Evolutionary conservation across 345 rosid genomes (phyloP).

Genomic region (Toxicodendron radicans): DNA sequence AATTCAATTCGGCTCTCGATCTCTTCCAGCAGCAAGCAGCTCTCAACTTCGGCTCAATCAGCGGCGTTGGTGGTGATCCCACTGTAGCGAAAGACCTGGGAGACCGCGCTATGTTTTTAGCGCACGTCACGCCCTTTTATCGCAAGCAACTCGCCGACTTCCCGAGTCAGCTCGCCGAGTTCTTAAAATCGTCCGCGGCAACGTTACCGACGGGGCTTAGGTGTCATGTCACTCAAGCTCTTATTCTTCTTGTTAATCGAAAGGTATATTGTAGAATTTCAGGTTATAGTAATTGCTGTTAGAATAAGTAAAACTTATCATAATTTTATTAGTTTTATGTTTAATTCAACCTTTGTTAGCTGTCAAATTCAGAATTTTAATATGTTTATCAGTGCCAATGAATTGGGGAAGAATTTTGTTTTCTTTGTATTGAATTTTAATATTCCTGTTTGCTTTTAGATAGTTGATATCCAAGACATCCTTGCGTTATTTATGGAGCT

Average conservation of each 20-base stretch:
- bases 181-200: constrained; percentile 62
- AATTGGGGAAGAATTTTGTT: background rate
- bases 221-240: constrained; percentile 67
- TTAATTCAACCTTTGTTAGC: background rate
- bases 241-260: constrained; percentile 69
- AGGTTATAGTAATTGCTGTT: background rate
- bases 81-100: constrained; percentile 78
- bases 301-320: background rate
- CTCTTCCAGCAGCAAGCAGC: constrained; percentile 82
- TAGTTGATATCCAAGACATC: constrained; percentile 63
- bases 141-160: constrained; percentile 61
- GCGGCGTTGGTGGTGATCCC: constrained; percentile 63
- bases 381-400: background rate
- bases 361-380: background rate
- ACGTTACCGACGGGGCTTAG: constrained; percentile 81
- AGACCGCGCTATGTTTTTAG: constrained; percentile 72
- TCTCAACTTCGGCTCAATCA: constrained; percentile 63
- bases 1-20: constrained; percentile 78
- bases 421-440: constrained; percentile 16
- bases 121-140: constrained; percentile 83
- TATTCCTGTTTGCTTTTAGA: constrained; percentile 39
- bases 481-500: constrained; percentile 79
- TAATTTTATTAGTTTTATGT: background rate
- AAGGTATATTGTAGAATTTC: constrained; percentile 41
- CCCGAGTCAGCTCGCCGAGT: constrained; percentile 67